A percentile compares a stretch with the other conserved stretches of the same genome.
Conservation (phyloP, 1,284 basidiomycete genomes). For the Hortiboletus rubellus region DNA sequence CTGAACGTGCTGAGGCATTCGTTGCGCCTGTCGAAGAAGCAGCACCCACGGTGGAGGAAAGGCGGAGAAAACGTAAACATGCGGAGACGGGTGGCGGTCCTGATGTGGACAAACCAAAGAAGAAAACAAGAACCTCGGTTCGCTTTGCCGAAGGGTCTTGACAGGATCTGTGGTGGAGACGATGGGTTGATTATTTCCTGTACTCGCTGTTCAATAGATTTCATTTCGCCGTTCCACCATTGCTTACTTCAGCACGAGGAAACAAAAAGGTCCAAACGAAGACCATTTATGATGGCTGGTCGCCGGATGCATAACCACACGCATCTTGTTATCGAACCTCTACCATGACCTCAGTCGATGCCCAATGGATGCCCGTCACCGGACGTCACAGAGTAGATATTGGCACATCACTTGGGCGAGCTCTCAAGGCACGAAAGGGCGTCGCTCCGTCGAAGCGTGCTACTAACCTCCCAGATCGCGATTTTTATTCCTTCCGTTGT, state of each 20-base stretch:
- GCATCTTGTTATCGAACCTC: constrained; percentile 26
- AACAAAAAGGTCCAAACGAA: constrained; percentile 7
- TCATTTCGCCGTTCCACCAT: neutral
- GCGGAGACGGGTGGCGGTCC: constrained; percentile 18
- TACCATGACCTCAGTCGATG: constrained; percentile 46
- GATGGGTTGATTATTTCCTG: neutral
- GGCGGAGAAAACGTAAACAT: constrained; percentile 60
- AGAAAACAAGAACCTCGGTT: constrained; percentile 26
- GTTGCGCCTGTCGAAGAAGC: constrained; percentile 76
- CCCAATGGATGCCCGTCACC: constrained; percentile 55
- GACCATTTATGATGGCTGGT: constrained; percentile 17
- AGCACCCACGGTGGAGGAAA: constrained; percentile 76
- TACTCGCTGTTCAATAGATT: constrained; percentile 1
- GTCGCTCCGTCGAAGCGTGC: constrained; percentile 43
- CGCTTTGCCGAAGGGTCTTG: constrained; percentile 19
- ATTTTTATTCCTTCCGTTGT: constrained; percentile 76
- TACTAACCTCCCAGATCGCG: constrained; percentile 51
- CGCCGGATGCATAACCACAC: constrained; percentile 11
- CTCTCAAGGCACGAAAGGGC: constrained; percentile 61
- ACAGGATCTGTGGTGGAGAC: constrained; percentile 2
- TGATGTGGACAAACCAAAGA: constrained; percentile 37
- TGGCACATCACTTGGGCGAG: constrained; percentile 56
- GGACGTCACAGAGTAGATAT: constrained; percentile 56
- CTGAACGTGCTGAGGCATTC: constrained; percentile 81
- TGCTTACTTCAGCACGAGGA: constrained; percentile 32